These are phyloP conservation scores for Neophaeococcomyces aloes DNA, from an alignment of 2,329 filamentous ascomycete species.

Conservation along the genomic window DNA sequence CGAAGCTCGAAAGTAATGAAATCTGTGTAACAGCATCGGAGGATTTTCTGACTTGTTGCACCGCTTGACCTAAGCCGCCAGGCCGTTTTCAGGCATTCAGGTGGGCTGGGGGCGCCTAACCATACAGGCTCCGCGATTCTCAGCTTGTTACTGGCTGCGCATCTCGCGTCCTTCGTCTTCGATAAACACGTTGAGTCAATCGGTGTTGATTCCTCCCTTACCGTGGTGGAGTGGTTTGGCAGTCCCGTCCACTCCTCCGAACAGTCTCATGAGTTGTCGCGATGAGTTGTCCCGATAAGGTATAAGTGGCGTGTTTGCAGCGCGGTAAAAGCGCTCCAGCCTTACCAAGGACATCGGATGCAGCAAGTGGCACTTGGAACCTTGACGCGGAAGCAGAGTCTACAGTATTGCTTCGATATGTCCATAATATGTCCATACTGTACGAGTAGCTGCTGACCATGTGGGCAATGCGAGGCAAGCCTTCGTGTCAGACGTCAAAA, in stretches of 20 bases:
- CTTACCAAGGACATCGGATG: not conserved
- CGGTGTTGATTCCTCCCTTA: not conserved
- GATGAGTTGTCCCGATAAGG: not conserved
- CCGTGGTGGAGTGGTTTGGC: not conserved
- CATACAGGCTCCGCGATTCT: not conserved
- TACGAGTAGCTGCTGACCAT: too few species aligned
- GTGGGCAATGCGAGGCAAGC: not conserved
- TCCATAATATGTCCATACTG: too few species aligned
- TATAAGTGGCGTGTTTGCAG: not conserved
- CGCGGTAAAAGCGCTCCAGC: not conserved
- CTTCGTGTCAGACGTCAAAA: constrained; percentile 2
- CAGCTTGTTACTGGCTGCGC: constrained; percentile 4
- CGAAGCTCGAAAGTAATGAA: constrained; percentile 1
- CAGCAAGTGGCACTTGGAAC: too few species aligned
- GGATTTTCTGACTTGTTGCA: constrained; percentile 5
- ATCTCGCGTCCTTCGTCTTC: constrained; percentile 5
- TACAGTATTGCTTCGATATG: too few species aligned
- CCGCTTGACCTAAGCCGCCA: constrained; percentile 2
- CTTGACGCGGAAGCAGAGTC: too few species aligned
- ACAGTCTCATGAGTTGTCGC: too few species aligned
- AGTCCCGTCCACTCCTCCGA: not conserved
- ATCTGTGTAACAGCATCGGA: constrained; percentile 7
- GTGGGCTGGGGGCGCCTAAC: constrained; percentile 5
- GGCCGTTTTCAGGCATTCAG: constrained; percentile 1
- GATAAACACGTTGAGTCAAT: constrained; percentile 4